These are phyloP conservation scores for Aspergillus sergii DNA, from an alignment of 2,329 filamentous ascomycete genomes.

Conservation along the genomic window DNA sequence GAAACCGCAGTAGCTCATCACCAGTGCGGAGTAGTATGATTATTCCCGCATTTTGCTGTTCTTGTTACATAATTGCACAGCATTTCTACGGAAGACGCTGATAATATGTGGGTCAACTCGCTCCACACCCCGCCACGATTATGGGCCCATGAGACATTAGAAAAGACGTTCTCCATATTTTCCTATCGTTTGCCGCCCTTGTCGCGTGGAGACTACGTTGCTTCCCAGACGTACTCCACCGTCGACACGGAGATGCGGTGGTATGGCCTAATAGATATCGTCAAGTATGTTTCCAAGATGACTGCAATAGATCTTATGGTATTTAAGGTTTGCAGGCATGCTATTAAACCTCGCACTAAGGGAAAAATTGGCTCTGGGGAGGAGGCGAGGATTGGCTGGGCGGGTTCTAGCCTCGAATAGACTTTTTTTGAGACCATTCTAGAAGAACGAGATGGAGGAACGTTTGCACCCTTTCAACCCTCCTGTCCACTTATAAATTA, in stretches of 20 bases:
- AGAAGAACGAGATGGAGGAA: not conserved
- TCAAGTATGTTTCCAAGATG: not conserved
- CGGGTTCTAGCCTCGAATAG: not conserved
- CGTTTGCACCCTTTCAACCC: not conserved
- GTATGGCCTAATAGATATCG: not conserved
- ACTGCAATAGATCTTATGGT: not conserved
- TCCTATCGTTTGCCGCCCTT: not conserved
- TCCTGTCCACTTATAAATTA: not conserved
- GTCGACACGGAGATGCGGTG: not conserved
- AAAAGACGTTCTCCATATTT: not conserved
- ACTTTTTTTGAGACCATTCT: not conserved
- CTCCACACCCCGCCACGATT: not conserved
- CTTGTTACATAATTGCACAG: not conserved
- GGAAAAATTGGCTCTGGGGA: not conserved
- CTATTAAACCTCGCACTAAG: not conserved
- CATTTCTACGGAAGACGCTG: not conserved
- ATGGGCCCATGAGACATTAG: not conserved
- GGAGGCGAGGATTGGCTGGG: not conserved
- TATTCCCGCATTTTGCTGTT: not conserved
- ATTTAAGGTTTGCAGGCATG: not conserved
- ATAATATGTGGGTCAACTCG: not conserved
- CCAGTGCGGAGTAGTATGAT: not conserved
- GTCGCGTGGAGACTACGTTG: not conserved
- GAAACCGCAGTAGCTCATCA: not conserved
- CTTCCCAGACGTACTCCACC: not conserved